Base-by-base conservation (phyloP, 2,329 filamentous ascomycete species). In the Ustulina deusta region DNA sequence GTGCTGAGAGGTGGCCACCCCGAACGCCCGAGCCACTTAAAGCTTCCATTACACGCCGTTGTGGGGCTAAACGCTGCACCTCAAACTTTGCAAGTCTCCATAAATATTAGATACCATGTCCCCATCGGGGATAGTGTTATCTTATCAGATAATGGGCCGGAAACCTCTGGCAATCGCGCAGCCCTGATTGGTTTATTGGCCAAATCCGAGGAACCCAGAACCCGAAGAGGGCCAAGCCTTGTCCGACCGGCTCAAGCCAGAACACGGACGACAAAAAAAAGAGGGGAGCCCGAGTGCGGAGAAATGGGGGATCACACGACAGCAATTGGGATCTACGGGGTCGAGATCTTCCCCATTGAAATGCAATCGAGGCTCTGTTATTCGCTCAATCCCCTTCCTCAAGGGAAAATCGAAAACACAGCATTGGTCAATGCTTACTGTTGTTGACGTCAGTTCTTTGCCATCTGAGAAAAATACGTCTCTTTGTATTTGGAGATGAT, bases 181-280 rank as follows among this genome's bases (percentile, higher is more conserved):
- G 9, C 1, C 48, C n/a, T 70, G 22, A 75, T 75, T 75, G 72
- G 74, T 17, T 70, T n/a, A 75, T 75, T 75, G 72, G 74, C 15
- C 48, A 49, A 11, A n/a, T 36, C 20, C 6, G 29, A 59, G 42
- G 55, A 69, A 42, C 15, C 54, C 52, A 66, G 65, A 72, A 61
- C 11, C 64, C 64, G 62, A 73, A 61, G 60, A 68, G 71, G 51
- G 64, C 68, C 73, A 70, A 71, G 59, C 63, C 59, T 63, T 34
- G 20, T 56, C 63, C 59, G 52, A 57, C 22, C 51, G 48, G 17
- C n/a, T 27, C 40, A 44, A 52, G 52, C 52, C 29, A 7, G 34
- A 20, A 2, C 27, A 42, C 46, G 25, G 20, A 22, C 40, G 10
- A 46, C 44, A 20, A 46, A 57, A 52, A 65, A 65, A 65, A 38